Percentiles rank a stretch among this genome's conserved stretches.
Evolutionary conservation across 1,139 yeast genomes (phyloP).

Genomic region (Sugiyamaella pinicola): DNA sequence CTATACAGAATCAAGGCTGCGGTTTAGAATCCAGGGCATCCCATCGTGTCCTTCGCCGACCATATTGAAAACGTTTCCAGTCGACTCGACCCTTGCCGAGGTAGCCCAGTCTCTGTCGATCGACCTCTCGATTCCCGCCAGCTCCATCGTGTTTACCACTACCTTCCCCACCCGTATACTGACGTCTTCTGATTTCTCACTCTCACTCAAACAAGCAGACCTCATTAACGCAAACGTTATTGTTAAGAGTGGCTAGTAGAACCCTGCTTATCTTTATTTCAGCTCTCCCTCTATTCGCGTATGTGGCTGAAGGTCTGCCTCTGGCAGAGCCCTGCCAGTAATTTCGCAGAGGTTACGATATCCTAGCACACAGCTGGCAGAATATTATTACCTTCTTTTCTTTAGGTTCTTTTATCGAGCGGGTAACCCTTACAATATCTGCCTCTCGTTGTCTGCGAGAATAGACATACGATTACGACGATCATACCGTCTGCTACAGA

Average conservation of each 20-base stretch:
- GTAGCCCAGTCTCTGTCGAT: constrained; percentile 38
- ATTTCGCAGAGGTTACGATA: too few species aligned
- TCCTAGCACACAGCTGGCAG: too few species aligned
- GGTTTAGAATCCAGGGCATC: constrained; percentile 38
- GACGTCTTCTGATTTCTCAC: constrained; percentile 32
- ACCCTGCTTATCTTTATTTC: too few species aligned
- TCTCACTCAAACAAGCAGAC: constrained; percentile 38
- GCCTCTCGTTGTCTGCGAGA: too few species aligned
- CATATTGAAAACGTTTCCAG: constrained; percentile 37
- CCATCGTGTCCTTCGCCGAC: constrained; percentile 29
- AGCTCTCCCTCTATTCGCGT: neutral
- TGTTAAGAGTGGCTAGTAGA: constrained; percentile 22
- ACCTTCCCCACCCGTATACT: constrained; percentile 41
- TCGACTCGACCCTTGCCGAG: constrained; percentile 37
- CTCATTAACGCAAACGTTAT: constrained; percentile 38
- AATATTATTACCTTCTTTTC: too few species aligned
- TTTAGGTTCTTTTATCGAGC: too few species aligned
- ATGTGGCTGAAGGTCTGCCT: too few species aligned
- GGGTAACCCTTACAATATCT: too few species aligned
- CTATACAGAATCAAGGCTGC: constrained; percentile 40
- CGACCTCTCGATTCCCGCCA: constrained; percentile 33
- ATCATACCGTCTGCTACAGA: too few species aligned
- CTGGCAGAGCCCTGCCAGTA: too few species aligned
- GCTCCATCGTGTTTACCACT: constrained; percentile 34
- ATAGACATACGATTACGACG: too few species aligned